Evolutionary conservation across 768 basidiomycete species (phyloP).

Genomic region (Tylopilus plumbeoviolaceoides): DNA sequence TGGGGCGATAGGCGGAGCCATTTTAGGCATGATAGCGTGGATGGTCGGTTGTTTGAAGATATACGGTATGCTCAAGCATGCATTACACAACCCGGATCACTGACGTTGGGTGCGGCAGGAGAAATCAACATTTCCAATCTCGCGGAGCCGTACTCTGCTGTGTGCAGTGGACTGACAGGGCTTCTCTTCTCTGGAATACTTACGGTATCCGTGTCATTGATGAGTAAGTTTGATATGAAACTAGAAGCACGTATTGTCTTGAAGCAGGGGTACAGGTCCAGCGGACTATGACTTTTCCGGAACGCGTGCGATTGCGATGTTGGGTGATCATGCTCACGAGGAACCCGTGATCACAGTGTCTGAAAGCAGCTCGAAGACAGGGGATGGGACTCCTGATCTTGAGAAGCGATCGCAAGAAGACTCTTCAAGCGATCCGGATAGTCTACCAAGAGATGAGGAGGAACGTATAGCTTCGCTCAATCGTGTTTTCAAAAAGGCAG

Average conservation of each 20-base stretch:
- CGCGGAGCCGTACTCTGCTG: constrained; percentile 37
- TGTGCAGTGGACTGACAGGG: constrained; percentile 37
- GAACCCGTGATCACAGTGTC: not conserved
- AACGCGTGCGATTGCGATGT: constrained; percentile 33
- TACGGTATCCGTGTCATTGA: constrained; percentile 32
- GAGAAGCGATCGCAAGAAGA: constrained; percentile 13
- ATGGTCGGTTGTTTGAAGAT: constrained; percentile 51
- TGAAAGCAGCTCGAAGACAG: not conserved
- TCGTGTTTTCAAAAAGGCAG: constrained; percentile 31
- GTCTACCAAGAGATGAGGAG: constrained; percentile 2
- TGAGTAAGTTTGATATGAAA: constrained; percentile 23
- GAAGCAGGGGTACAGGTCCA: constrained; percentile 21
- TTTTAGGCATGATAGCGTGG: constrained; percentile 45
- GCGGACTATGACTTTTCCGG: constrained; percentile 37
- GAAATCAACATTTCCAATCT: constrained; percentile 35
- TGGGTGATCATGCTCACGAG: constrained; percentile 17
- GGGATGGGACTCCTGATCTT: constrained; percentile 4
- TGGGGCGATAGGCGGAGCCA: constrained; percentile 40
- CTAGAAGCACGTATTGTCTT: not conserved
- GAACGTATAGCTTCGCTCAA: constrained; percentile 18
- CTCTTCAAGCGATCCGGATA: not conserved
- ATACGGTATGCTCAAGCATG: constrained; percentile 29
- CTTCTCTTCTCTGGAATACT: constrained; percentile 37
- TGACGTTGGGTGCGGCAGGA: constrained; percentile 19
- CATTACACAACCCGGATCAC: not conserved